Percentiles rank a stretch among this genome's conserved stretches.
Evolutionary conservation across 495 filamentous ascomycete species (phyloP).

Genomic region (Immersiella caudata): DNA sequence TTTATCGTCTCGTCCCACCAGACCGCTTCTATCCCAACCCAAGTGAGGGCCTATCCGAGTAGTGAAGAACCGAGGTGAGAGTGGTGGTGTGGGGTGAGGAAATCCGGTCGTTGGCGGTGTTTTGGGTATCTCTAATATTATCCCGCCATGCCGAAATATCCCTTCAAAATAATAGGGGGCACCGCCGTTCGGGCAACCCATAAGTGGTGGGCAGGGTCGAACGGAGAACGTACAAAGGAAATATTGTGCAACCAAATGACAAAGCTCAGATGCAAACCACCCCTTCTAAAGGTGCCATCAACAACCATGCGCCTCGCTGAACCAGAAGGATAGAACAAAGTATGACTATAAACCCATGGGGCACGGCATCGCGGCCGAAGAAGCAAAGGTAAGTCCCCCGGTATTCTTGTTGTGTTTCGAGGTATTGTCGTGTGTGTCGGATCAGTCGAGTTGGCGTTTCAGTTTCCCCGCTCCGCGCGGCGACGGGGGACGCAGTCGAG

Average conservation of each 20-base stretch:
- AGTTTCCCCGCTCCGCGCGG: not conserved
- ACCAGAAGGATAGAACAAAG: constrained; percentile 1
- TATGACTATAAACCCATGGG: not conserved
- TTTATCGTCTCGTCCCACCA: constrained; percentile 21
- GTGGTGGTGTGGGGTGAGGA: constrained; percentile 17
- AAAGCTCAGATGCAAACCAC: constrained; percentile 3
- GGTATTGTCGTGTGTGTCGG: not conserved
- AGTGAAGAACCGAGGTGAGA: not conserved
- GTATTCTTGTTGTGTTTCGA: not conserved
- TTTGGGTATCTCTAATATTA: constrained; percentile 41
- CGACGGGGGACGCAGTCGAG: not conserved
- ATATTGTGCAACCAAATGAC: not conserved
- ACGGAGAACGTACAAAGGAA: not conserved
- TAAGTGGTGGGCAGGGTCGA: not conserved
- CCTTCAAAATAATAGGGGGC: not conserved
- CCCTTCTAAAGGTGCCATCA: constrained; percentile 17
- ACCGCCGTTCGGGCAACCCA: not conserved
- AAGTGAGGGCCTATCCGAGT: not conserved
- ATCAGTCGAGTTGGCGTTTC: not conserved
- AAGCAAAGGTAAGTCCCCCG: not conserved
- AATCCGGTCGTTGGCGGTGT: constrained; percentile 32
- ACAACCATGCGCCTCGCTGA: constrained; percentile 22
- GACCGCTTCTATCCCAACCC: constrained; percentile 19
- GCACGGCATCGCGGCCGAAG: not conserved
- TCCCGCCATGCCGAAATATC: constrained; percentile 23